Conservation (phyloP, 2,329 filamentous ascomycete species). For the Diaporthe ilicicola region DNA sequence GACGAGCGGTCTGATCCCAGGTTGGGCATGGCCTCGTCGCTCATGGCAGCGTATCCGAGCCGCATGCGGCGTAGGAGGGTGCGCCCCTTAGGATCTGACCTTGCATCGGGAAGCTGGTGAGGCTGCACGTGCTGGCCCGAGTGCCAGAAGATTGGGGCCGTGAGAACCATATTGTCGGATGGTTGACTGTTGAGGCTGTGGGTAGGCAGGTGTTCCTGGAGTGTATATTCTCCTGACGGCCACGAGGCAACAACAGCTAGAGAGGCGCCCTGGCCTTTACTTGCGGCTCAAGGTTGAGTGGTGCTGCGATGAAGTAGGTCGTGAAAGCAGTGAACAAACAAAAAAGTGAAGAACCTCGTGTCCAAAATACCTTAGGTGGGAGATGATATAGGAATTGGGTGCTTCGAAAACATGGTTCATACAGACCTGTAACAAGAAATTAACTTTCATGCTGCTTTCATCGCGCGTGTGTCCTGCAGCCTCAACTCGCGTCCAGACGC, state of each 20-base stretch:
- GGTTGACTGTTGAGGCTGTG: too few relatives aligned
- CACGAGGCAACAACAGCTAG: neutral
- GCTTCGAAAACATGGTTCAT: neutral
- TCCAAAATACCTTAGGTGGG: neutral
- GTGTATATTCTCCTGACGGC: neutral
- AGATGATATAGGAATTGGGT: neutral
- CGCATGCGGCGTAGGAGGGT: slow-evolving; percentile 21
- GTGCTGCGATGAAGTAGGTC: neutral
- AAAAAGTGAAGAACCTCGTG: neutral
- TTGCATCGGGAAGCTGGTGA: slow-evolving; percentile 18
- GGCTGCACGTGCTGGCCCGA: slow-evolving; percentile 1
- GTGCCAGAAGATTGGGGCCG: slow-evolving; percentile 20
- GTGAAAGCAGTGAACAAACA: neutral
- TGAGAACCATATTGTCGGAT: neutral
- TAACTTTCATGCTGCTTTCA: slow-evolving; percentile 20
- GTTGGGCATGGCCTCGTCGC: neutral
- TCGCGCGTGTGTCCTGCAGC: neutral
- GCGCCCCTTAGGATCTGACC: slow-evolving; percentile 15
- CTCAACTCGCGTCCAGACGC: neutral
- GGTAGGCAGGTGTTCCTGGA: neutral
- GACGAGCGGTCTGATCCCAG: neutral
- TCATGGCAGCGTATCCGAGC: slow-evolving; percentile 2
- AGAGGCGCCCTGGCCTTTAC: neutral
- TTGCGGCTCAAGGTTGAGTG: neutral
- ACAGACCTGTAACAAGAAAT: neutral